Evolutionary conservation across 768 basidiomycete genomes (phyloP), one percentile per base, ranked within the genome.

Genomic region (Tricholoma sp.): DNA sequence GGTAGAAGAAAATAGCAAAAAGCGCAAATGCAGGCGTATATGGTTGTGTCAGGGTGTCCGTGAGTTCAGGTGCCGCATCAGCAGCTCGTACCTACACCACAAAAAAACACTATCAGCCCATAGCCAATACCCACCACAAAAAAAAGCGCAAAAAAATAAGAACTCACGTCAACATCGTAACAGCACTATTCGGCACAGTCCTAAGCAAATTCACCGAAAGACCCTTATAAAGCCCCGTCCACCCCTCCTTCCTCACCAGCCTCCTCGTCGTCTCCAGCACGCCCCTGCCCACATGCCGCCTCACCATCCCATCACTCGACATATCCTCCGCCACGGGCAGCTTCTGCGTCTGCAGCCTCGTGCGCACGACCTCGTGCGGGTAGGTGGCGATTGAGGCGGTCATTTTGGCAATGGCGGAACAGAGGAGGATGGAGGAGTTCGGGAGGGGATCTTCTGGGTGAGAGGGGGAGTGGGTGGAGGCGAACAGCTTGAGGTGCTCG

Each of bases 351-450:
- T 99, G 97, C 49, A 98, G 73, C 5, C 96, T 84, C n/a, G 97
- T 98, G n/a, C 97, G 89, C 34, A 99, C 80, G 44, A 99, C 97
- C 71, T 99, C 97, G 72, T 99, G 97, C 1, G 97, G 97, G 69
- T 99, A 99, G 33, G 97, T 98, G 36, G 88, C 90, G 17, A 98
- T 75, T 15, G 94, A 94, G 7, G 97, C 97, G 1, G 91, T 86
- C 91, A 98, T 97, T 70, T 99, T 99, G 18, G 94, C 89, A 28
- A 85, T 73, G n/a, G 91, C 92, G 15, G 93, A 95, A 75, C 94
- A 98, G 17, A 87, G 70, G 13, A 99, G 85, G 61, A 98, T 95
- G 18, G 84, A 76, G 49, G 76, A 70, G 11, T 83, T 80, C 1
- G 83, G 71, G 10, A 94, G 70, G 2, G 77, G 82, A 45, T 68